Conservation (phyloP, 352 stramenopile species). For the Hyaloperonospora brassicae region DNA sequence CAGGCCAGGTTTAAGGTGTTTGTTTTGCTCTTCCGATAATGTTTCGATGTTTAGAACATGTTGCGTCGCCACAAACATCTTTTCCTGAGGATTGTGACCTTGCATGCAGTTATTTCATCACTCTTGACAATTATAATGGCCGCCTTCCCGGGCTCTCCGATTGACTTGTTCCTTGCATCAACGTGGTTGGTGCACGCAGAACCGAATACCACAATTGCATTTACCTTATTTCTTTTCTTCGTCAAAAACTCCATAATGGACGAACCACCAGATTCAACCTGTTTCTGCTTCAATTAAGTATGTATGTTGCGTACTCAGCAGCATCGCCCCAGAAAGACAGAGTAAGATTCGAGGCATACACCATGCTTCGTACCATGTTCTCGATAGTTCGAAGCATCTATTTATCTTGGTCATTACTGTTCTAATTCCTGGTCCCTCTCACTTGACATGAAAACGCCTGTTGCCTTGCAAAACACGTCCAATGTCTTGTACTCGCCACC, state of each 20-base stretch:
- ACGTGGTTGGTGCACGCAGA: background rate
- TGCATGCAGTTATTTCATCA: background rate
- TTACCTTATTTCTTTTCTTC: background rate
- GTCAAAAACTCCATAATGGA: background rate
- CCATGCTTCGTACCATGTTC: background rate
- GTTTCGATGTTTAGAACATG: background rate
- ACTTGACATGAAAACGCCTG: background rate
- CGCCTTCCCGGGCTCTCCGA: background rate
- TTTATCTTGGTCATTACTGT: background rate
- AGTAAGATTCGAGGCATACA: background rate
- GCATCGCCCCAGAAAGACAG: background rate
- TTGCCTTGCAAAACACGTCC: background rate
- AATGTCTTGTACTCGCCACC: background rate
- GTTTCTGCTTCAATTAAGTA: background rate
- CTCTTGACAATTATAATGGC: background rate
- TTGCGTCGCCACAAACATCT: background rate
- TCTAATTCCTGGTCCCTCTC: too few species aligned
- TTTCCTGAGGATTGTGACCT: background rate
- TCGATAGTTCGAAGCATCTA: background rate
- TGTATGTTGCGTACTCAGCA: background rate
- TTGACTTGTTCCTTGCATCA: conserved; percentile 1
- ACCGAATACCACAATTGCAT: conserved; percentile 1
- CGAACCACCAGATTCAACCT: background rate
- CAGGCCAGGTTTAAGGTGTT: too few species aligned
- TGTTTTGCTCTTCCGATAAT: background rate